Evolutionary conservation across 73 alveolate genomes (phyloP).

Genomic region (Tetrahymena borealis): DNA sequence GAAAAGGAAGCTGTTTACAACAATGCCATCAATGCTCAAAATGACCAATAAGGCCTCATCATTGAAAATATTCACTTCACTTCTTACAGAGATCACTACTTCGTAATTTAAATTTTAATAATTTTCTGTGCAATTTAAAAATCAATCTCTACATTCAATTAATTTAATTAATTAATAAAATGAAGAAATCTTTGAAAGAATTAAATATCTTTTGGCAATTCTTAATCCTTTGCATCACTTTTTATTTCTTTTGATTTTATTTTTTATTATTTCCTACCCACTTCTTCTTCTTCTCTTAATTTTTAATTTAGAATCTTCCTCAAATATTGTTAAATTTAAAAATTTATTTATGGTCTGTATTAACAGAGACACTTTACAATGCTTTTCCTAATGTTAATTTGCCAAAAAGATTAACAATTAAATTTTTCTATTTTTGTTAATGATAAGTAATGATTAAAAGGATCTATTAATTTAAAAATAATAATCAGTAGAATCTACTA

Average conservation of each 20-base stretch:
- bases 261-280: neutral
- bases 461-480: too few species aligned
- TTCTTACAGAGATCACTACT: conserved; percentile 68
- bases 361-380: neutral
- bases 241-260: neutral
- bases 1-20: conserved; percentile 57
- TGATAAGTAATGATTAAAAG: too few species aligned
- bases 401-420: neutral
- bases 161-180: too few species aligned
- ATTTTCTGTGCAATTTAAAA: too few species aligned
- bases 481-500: too few species aligned
- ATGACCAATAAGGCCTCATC: conserved; percentile 46
- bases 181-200: neutral
- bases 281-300: neutral
- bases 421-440: too few species aligned
- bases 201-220: neutral
- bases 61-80: conserved; percentile 63
- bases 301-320: neutral
- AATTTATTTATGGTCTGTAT: neutral
- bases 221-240: neutral
- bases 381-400: neutral
- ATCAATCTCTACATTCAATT: too few species aligned
- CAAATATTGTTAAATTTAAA: neutral
- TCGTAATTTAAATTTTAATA: neutral
- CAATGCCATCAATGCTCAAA: conserved; percentile 48